These are phyloP conservation scores for Colletotrichum brevisporum DNA, from an alignment of 2,329 filamentous ascomycete species.

Conservation along the genomic window DNA sequence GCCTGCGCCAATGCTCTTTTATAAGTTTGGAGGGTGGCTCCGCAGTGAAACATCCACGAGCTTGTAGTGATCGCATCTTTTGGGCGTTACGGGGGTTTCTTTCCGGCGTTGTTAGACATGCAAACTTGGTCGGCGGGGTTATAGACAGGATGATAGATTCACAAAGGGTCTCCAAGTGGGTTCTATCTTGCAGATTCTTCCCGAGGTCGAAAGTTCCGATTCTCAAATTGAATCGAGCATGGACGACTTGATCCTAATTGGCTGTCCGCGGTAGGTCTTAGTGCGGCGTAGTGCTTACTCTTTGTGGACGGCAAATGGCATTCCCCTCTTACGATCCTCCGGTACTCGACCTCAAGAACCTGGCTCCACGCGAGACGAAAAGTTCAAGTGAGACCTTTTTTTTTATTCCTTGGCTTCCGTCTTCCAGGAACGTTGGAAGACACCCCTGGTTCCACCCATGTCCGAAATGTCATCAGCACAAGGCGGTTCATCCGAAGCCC, in stretches of 20 bases:
- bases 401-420: neutral
- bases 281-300: too few relatives aligned
- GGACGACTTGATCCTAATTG: too few relatives aligned
- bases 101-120: neutral
- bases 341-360: too few relatives aligned
- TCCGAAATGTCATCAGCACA: neutral
- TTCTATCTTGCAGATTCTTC: too few relatives aligned
- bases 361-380: too few relatives aligned
- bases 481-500: conserved; percentile 1
- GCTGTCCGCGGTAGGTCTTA: too few relatives aligned
- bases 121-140: too few relatives aligned
- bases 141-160: conserved; percentile 1
- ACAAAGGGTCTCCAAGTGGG: neutral
- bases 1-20: conserved; percentile 22
- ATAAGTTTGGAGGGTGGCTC: conserved; percentile 46
- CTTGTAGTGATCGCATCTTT: conserved; percentile 50
- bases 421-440: neutral
- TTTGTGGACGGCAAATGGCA: too few relatives aligned
- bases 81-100: neutral
- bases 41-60: conserved; percentile 56
- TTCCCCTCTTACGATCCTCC: too few relatives aligned
- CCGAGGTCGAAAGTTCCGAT: too few relatives aligned
- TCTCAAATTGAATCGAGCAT: too few relatives aligned
- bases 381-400: too few relatives aligned
- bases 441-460: neutral